Base-by-base conservation (phyloP, 306 rosid species). In the Cicer yamashitae region DNA sequence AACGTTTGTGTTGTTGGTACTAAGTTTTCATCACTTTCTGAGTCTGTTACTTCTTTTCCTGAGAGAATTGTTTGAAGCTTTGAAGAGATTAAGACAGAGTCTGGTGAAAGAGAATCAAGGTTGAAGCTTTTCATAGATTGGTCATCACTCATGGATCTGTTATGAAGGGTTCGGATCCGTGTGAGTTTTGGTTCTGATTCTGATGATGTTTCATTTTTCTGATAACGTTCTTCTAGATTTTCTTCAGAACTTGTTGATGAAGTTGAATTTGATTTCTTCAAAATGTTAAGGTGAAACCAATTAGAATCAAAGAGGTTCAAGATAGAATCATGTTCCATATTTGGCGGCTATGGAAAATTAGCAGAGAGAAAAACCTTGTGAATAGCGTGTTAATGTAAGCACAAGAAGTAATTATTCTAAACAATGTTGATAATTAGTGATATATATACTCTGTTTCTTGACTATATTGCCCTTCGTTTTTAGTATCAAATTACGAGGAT, bases 71-170 rank as follows among this genome's bases (percentile, higher is more conserved):
- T 86, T 38, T 68, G 70, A 34, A 89, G 93, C 66, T 87, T 91
- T 6, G 81, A 51, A 8, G 30, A 48, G n/a, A 45, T 77, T 72
- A 85, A 86, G 48, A 88, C 91, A 7, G 89, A 75, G 45, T 86
- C 82, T 7, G 93, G 96, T 5, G 96, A 87, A 20, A 75, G 73
- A 82, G 89, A 82, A 41, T 65, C 88, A 25, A 56, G 17, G 10
- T n/a, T 61, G 81, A 84, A 84, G 71, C 75, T 87, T 43, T 79
- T 82, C 43, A 83, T n/a, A 8, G 86, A 71, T 54, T 86, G 86
- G 48, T 93, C 94, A 82, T 93, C 94, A 82, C 94, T 91, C 88
- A 83, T 89, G 48, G 96, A 88, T 80, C 91, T 81, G 44, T 64
- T 77, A 47, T 60, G 87, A 44, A 43, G 41, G 20, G 81, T 82